Conservation (phyloP, 1,139 yeast genomes). For the Taphrina sp. region DNA sequence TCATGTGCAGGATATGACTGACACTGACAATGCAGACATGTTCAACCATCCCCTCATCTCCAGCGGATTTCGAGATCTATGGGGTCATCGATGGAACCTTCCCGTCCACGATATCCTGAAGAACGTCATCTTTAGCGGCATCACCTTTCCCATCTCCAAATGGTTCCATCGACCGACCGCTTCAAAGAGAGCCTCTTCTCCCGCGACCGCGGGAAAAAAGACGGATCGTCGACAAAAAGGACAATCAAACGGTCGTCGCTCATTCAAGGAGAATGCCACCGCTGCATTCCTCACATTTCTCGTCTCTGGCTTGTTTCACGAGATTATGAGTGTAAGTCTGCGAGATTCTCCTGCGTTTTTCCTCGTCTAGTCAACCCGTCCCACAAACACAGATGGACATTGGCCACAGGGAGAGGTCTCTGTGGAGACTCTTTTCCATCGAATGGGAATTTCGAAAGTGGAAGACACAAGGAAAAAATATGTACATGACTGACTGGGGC, state of each 20-base stretch:
- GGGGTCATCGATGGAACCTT: constrained; percentile 25
- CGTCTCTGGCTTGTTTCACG: constrained; percentile 18
- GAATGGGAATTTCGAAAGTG: no score
- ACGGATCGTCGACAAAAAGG: not conserved
- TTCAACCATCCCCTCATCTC: constrained; percentile 11
- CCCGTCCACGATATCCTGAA: constrained; percentile 20
- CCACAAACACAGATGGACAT: no score
- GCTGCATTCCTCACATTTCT: constrained; percentile 19
- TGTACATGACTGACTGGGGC: no score
- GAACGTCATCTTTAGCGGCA: constrained; percentile 14
- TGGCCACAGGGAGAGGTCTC: no score
- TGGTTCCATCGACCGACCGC: constrained; percentile 10
- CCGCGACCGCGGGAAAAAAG: not conserved
- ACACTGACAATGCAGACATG: not conserved
- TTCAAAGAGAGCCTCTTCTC: not conserved
- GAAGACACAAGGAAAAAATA: no score
- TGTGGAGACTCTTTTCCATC: no score
- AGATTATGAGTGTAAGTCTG: constrained; percentile 12
- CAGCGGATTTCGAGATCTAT: constrained; percentile 18
- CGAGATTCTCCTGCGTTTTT: not conserved
- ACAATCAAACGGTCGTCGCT: no score
- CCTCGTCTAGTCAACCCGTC: no score
- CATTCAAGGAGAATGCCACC: constrained; percentile 16
- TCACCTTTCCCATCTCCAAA: constrained; percentile 17
- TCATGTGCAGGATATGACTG: not conserved